Evolutionary conservation across 345 rosid genomes (phyloP).

Genomic region (Dovyalis caffra): DNA sequence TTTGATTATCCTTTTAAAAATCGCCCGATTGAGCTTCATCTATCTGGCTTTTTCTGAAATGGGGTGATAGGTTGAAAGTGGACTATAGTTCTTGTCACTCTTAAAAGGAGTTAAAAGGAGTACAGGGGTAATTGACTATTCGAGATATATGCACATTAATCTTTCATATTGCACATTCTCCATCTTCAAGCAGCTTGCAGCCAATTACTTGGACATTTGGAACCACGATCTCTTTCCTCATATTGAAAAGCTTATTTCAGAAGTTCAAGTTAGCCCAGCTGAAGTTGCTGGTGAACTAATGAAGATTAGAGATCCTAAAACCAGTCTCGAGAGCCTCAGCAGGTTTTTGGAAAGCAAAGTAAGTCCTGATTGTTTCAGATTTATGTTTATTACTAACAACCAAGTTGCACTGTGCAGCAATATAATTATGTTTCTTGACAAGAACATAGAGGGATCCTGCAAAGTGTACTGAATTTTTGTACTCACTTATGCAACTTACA

Average conservation of each 20-base stretch:
- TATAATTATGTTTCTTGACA: too few relatives aligned
- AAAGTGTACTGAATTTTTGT: too few relatives aligned
- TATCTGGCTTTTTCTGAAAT: too few relatives aligned
- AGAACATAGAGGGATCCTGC: too few relatives aligned
- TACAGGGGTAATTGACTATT: too few relatives aligned
- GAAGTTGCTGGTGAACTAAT: slow-evolving; percentile 45
- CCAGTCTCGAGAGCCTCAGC: slow-evolving; percentile 23
- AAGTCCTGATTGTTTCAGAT: not conserved
- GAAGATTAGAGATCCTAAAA: slow-evolving; percentile 26
- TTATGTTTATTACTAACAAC: not conserved
- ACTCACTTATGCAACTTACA: too few relatives aligned
- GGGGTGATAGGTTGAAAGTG: too few relatives aligned
- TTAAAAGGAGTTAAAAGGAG: too few relatives aligned
- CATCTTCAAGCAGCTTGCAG: slow-evolving; percentile 42
- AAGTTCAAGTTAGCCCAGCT: slow-evolving; percentile 36
- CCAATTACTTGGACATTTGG: slow-evolving; percentile 28
- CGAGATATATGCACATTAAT: slow-evolving; percentile 36
- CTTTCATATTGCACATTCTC: slow-evolving; percentile 43
- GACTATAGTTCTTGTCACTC: too few relatives aligned
- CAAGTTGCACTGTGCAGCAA: too few relatives aligned
- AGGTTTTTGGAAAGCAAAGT: slow-evolving; percentile 37
- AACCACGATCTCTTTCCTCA: slow-evolving; percentile 23
- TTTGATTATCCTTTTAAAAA: too few relatives aligned
- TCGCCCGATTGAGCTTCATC: too few relatives aligned
- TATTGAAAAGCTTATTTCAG: slow-evolving; percentile 26